Base-by-base conservation (phyloP, 2,329 filamentous ascomycete species). In the Fusarium verrucosum region DNA sequence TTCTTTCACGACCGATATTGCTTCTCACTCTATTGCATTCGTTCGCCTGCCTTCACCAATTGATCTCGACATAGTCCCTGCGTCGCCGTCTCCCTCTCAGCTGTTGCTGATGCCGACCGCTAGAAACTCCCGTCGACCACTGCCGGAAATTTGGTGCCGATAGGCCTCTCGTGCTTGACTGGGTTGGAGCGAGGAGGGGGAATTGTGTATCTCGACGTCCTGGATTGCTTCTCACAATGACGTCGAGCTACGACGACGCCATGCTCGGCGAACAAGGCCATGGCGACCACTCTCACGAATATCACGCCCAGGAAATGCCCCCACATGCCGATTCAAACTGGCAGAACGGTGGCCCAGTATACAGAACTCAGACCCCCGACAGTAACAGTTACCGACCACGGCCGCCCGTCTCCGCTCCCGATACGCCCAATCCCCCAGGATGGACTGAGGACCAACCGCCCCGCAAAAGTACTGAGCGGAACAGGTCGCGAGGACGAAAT, bases 381-480 rank as follows among this genome's bases (percentile, higher is more conserved):
- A 76, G 69, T 64, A 70, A 69, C 62, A 70, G 57, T 38, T 73
- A 77, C 43, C 73, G 70, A 35, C 71, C 74, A 46, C 76, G 72
- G 45, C 74, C 75, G 26, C 74, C 77, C 36, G 70, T 68, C 23
- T 78, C 78, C 47, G 78, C 73, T 19, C 72, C 76, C 9, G 72
- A 71, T 41, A 73, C 69, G 50, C 65, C 75, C 53, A 72, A 73
- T 50, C 68, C 72, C 54, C 72, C 65, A 23, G 68, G 68, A 47
- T 74, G 73, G 67, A 71, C 75, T 46, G 79, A 82, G 55, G 83
- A 86, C 36, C 69, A 65, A 22, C 57, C 61, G 53, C 76, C 79
- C 58, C 79, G 83, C 69, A 81, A 77, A 70, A 87, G 85, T 75
- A 79, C 74, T 66, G 87, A 89, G 75, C 82, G 84, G 58, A 87